Evolutionary conservation across 108 stramenopile species (phyloP).

Genomic region (Pseudonitzschia delicatissima): DNA sequence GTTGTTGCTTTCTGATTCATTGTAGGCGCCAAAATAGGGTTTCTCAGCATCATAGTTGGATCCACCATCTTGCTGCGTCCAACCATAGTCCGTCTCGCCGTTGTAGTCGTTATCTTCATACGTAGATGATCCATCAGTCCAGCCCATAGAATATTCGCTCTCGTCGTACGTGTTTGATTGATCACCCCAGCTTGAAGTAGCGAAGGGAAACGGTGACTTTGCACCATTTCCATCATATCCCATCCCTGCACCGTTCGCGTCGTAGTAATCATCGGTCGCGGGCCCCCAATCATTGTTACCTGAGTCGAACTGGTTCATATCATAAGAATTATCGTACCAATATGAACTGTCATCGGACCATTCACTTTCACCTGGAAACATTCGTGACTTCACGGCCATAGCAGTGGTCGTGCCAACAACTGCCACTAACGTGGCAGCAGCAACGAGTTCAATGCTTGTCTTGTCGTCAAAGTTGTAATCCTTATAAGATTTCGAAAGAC

Average conservation of each 20-base stretch:
- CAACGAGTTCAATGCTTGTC: not conserved
- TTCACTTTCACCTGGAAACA: not conserved
- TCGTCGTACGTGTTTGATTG: no score
- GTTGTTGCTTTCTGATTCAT: no score
- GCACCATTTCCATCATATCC: not conserved
- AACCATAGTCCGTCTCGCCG: no score
- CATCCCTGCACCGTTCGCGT: no score
- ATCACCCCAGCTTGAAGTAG: not conserved
- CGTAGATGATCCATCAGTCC: not conserved
- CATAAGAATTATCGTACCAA: no score
- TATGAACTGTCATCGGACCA: not conserved
- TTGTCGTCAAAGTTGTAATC: slow-evolving; percentile 1
- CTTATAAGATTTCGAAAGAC: not conserved
- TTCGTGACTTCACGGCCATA: not conserved
- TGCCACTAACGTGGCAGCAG: not conserved
- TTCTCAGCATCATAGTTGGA: no score
- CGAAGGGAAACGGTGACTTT: not conserved
- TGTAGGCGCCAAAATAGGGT: no score
- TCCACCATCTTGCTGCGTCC: no score
- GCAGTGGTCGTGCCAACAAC: not conserved
- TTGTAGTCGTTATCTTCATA: not conserved
- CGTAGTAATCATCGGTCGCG: no score
- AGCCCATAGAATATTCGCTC: not conserved
- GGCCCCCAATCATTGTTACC: no score
- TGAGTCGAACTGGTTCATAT: no score